Base-by-base conservation (phyloP, 495 filamentous ascomycete genomes). In the Xylaria venustula region DNA sequence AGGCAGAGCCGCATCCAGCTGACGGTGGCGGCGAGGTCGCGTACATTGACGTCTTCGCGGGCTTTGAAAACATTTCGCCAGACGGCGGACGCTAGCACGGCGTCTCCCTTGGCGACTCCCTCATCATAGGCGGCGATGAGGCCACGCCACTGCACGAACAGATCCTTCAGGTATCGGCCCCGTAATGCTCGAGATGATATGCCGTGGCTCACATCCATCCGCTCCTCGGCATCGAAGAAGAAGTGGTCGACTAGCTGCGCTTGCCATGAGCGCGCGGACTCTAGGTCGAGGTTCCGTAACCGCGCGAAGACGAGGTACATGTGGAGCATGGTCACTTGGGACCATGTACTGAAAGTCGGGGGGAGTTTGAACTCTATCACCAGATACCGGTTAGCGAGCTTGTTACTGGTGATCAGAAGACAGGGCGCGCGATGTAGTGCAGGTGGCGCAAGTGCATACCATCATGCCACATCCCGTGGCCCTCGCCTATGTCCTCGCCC, bases 61-160 rank as follows among this genome's bases (percentile, higher is more conserved):
- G 84, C 90, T 76, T 91, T 90, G 77, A 90, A 97, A 41, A 98
- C 64, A 73, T 98, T 98, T 64, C 93, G 84, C 94, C 94, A 98
- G 30, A 98, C 80, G 12, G 95, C 94, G 28, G 88, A 81, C 5
- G 91, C 93, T 14, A 96, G 79, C 57, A 93, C 88, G 41, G 92
- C 88, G 71, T 97, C 93, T 1, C 90, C 90, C 69, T 87, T 90
- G 12, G 87, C 79, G 23, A 97, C 64, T 0, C 90, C 93, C 68
- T 97, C 92, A 69, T 97, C 93, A 74, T 95, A 96, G 2, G 89
- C 88, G 1, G 90, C 83, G 20, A 93, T 74, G 41, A 90, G 70
- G 14, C 93, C 94, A 15, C 94, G 85, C 89, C 93, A 98, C 75
- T 97, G 92, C 36, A 90, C 79, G 67, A 90, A 98, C 26, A 97